Conservation (phyloP, 2,329 filamentous ascomycete genomes). For the Ceratocystis albifundus region DNA sequence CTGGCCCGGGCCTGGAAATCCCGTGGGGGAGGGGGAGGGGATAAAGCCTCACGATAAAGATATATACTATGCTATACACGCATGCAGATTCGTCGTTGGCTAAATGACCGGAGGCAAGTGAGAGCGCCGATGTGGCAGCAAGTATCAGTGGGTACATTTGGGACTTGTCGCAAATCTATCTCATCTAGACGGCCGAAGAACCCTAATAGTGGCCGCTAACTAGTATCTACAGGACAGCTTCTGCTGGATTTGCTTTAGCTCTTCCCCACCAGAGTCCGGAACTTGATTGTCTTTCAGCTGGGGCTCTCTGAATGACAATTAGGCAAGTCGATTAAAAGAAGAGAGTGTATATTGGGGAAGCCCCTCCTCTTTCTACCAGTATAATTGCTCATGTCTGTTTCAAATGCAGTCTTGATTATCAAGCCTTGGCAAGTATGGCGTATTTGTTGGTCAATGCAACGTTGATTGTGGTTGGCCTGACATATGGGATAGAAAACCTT, state of each 20-base stretch:
- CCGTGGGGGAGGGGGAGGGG: neutral
- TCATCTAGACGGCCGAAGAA: too few relatives aligned
- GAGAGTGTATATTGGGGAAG: neutral
- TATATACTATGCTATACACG: neutral
- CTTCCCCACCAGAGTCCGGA: conserved; percentile 2
- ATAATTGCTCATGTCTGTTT: neutral
- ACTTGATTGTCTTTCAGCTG: too few relatives aligned
- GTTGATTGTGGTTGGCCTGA: neutral
- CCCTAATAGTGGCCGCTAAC: too few relatives aligned
- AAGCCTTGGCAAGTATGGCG: conserved; percentile 9
- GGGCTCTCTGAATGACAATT: neutral
- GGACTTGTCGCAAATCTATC: too few relatives aligned
- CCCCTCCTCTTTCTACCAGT: too few relatives aligned
- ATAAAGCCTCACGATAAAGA: neutral
- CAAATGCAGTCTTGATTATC: neutral
- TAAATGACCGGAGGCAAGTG: neutral
- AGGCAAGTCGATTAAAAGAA: neutral
- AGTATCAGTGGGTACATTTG: neutral
- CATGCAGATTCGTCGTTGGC: neutral
- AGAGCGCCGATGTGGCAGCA: neutral
- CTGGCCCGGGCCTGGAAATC: conserved; percentile 1
- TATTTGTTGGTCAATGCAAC: neutral
- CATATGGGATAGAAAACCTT: neutral
- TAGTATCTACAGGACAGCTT: neutral
- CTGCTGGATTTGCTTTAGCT: neutral